Base-by-base conservation (phyloP, 2,329 filamentous ascomycete genomes). In the Sporothrix brunneoviolacea region DNA sequence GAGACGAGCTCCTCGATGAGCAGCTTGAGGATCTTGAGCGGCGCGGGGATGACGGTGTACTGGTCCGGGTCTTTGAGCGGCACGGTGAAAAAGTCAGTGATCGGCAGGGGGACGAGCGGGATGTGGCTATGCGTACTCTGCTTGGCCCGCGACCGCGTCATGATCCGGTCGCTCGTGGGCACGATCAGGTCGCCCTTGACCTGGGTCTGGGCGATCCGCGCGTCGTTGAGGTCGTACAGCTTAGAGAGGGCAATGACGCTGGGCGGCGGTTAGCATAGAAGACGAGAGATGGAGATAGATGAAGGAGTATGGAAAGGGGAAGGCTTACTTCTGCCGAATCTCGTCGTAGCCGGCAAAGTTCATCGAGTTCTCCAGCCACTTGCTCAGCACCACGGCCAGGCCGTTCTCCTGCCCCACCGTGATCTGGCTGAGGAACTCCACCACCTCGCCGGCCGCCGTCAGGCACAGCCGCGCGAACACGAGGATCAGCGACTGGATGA, bases 311-410 rank as follows among this genome's bases (percentile, higher is more conserved):
- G 28, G 21, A 15, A 15, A 19, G 4, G 3, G 16, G 9, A 12
- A 1, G 15, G 73, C 83, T 67, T 73, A 91, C 87, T 97, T 98
- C 67, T 96, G 89, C 59, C 91, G 82, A 60, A 97, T 97, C 67
- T 96, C 91, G 61, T 97, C 91, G 60, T 96, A 98, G 12, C 93
- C 93, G n/a, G 90, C 90, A 69, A 98, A 98, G 67, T 86, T 95
- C 67, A 95, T 80, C 4, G 90, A 95, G 68, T 97, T 95, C 70
- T 97, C 93, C 1, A 98, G 75, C 93, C 93, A 98, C 69, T 97
- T 96, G 68, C 83, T 79, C 58, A 97, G 72, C 4, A 98, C 93
- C 21, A 96, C 83, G 56, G 91, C 82, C 8, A 98, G 72, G n/a
- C 91, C 93, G 61, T 78, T 94, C 62, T 86, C 76, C 16, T 83